Conservation (phyloP, 1,139 yeast genomes). For the Taphrina wiesneri region DNA sequence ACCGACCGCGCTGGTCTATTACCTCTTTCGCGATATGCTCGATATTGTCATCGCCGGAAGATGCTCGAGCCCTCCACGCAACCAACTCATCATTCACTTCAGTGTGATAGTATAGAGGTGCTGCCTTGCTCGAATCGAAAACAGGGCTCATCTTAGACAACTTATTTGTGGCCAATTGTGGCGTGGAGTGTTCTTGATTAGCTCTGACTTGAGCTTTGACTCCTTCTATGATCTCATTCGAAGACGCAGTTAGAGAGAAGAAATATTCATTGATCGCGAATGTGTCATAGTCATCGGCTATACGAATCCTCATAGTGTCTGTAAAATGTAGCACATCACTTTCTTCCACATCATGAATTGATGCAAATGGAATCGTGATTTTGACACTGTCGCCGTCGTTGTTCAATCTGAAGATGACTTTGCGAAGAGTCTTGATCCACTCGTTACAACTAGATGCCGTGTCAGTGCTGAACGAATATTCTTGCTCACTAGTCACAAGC, state of each 20-base stretch:
- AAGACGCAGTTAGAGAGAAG: slow-evolving; percentile 60
- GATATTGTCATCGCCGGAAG: neutral
- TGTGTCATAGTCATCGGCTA: slow-evolving; percentile 55
- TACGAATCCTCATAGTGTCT: slow-evolving; percentile 52
- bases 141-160: neutral
- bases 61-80: neutral
- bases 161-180: neutral
- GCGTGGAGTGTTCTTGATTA: neutral
- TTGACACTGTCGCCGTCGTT: slow-evolving; percentile 73
- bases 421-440: slow-evolving; percentile 76
- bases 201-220: slow-evolving; percentile 12
- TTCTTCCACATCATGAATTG: slow-evolving; percentile 63
- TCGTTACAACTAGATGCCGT: slow-evolving; percentile 68
- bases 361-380: slow-evolving; percentile 71
- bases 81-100: neutral
- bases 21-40: slow-evolving; percentile 3
- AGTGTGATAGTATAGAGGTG: slow-evolving; percentile 2
- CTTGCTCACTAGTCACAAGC: slow-evolving; percentile 56
- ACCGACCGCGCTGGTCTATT: slow-evolving; percentile 7
- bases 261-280: slow-evolving; percentile 66
- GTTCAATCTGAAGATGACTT: slow-evolving; percentile 71
- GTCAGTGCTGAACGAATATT: slow-evolving; percentile 71
- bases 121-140: slow-evolving; percentile 12
- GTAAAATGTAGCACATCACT: slow-evolving; percentile 56
- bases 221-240: slow-evolving; percentile 37